Evolutionary conservation across 2,329 filamentous ascomycete species (phyloP), one percentile per base, ranked within the genome.

Genomic region (Fusarium torreyae): DNA sequence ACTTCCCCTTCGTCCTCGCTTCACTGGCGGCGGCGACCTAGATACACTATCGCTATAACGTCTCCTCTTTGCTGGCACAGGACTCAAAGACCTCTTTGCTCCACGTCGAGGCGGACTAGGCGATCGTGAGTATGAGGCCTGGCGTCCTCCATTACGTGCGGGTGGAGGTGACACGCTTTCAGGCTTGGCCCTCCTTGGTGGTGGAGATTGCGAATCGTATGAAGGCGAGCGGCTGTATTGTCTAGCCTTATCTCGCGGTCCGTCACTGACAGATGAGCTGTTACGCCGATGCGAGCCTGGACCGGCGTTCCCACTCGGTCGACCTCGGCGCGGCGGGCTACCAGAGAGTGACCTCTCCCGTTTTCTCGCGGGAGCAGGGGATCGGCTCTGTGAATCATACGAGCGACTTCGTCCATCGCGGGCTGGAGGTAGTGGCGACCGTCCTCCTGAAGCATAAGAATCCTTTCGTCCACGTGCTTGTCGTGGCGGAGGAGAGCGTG

Each of bases 191-290:
- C 71, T 68, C 22, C 62, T 69, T 31, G 70, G 74, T 20, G 75
- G 72, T 8, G 75, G 76, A 17, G 74, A 77, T 38, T 69, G 67
- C 17, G 77, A 78, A 49, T 74, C 70, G n/a, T 76, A 75, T 18
- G 78, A 79, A 18, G 76, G 74, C 5, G 78, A 79, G 17, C 76
- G 76, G 22, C 70, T 76, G 34, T 74, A 64, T 24, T 67, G 69
- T 46, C 55, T 69, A 24, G 57, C 44, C 42, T 69, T 72, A 57
- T 71, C 74, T 18, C 74, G 69, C 5, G 74, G 76, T 15, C 63
- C 74, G 31, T 70, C 73, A 58, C 78, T 78, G 22, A 75, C 68
- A 1, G 79, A 80, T 3, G 79, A 80, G 70, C 77, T 80, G 61
- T 78, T 79, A 34, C 78, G 74, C 24, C 74, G 63, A 33, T 70